Conservation (phyloP, 2,329 filamentous ascomycete species). For the Neofusicoccum ribis region DNA sequence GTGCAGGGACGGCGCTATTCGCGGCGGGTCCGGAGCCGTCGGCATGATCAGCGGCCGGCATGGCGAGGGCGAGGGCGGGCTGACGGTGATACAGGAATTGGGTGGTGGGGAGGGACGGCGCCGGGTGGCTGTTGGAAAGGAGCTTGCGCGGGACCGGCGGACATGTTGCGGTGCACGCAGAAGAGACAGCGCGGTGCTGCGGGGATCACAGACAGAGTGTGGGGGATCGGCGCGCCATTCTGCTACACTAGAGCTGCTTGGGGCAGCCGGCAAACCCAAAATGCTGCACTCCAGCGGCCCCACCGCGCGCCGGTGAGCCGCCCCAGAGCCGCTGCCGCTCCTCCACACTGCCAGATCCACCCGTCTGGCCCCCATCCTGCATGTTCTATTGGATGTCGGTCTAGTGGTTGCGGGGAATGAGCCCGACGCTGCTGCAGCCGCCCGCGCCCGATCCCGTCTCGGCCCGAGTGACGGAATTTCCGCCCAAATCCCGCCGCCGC, state of each 20-base stretch:
- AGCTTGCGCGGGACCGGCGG: background rate
- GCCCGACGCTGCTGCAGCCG: no score
- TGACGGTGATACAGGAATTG: no score
- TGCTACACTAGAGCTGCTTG: background rate
- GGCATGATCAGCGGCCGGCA: background rate
- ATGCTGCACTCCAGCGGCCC: background rate
- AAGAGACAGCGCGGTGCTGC: background rate
- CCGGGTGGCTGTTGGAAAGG: no score
- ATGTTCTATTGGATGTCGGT: no score
- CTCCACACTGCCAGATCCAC: background rate
- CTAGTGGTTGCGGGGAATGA: no score
- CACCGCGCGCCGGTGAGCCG: background rate
- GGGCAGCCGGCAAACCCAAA: background rate
- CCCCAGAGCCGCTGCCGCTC: background rate
- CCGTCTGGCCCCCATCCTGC: no score
- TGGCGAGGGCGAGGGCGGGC: background rate
- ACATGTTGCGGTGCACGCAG: background rate
- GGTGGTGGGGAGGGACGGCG: no score
- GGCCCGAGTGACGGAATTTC: background rate
- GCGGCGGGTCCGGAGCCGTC: background rate
- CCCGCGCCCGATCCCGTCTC: background rate
- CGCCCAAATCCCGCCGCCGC: background rate
- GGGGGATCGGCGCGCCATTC: background rate
- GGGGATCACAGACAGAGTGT: background rate
- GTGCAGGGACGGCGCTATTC: background rate